A percentile compares a stretch with the other conserved stretches of the same genome.
These are phyloP conservation scores for Penicillium ucsense DNA, from an alignment of 495 filamentous ascomycete genomes.

Conservation along the genomic window DNA sequence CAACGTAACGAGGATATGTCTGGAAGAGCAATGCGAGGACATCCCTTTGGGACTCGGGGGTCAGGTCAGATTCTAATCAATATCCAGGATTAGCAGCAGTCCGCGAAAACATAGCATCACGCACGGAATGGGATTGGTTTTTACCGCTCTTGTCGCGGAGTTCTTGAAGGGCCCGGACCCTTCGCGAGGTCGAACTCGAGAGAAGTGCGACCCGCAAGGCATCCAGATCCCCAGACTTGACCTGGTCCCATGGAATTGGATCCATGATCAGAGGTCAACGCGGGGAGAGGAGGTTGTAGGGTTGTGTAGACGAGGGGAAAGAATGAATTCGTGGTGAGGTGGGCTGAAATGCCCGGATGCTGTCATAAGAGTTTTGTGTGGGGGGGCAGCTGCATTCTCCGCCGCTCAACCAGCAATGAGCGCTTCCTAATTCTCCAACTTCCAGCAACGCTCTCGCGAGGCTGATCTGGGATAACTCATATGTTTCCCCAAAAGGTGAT, in stretches of 20 bases:
- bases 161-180: constrained; percentile 38
- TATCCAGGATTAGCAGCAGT: constrained; percentile 4
- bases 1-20: constrained; percentile 79
- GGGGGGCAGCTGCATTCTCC: constrained; percentile 10
- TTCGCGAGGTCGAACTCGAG: constrained; percentile 40
- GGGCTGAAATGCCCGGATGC: constrained; percentile 25
- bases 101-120: background rate
- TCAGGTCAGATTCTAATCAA: constrained; percentile 22
- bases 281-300: constrained; percentile 15
- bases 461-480: background rate
- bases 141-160: constrained; percentile 39
- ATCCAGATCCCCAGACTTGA: constrained; percentile 38
- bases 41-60: constrained; percentile 23
- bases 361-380: constrained; percentile 41
- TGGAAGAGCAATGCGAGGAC: constrained; percentile 66
- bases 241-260: constrained; percentile 40
- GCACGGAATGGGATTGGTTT: constrained; percentile 1
- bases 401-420: constrained; percentile 12
- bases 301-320: constrained; percentile 5
- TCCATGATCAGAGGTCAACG: constrained; percentile 36
- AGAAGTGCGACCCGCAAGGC: constrained; percentile 34
- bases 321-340: constrained; percentile 12
- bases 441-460: constrained; percentile 3
- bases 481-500: too few species aligned
- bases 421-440: constrained; percentile 11